Evolutionary conservation across 345 rosid species (phyloP).

Genomic region (Brassica nigra): DNA sequence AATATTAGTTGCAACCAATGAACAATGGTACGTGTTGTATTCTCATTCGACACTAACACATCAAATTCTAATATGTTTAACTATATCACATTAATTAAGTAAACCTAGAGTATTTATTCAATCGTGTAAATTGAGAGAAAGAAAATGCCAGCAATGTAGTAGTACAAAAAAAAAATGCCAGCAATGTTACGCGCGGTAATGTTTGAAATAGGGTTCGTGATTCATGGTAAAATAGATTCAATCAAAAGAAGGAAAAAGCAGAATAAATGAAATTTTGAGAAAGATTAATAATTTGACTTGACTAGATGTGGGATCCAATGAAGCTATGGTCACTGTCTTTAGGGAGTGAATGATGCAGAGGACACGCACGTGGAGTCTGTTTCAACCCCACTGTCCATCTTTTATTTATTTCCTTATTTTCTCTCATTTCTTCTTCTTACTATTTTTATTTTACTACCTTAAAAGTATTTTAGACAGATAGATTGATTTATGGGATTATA

Average conservation of each 20-base stretch:
- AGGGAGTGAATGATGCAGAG: conserved; percentile 43
- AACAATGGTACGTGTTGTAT: background rate
- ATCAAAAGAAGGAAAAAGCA: conserved; percentile 8
- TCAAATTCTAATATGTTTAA: background rate
- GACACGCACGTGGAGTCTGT: conserved; percentile 44
- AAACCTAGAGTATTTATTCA: background rate
- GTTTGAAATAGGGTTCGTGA: conserved; percentile 32
- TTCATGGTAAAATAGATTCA: conserved; percentile 35
- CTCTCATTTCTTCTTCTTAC: background rate
- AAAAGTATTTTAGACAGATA: conserved; percentile 28
- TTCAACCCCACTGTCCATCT: conserved; percentile 35
- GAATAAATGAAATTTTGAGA: conserved; percentile 15
- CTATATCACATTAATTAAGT: too few species aligned
- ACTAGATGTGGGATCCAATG: conserved; percentile 32
- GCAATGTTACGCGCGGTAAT: conserved; percentile 16
- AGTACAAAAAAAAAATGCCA: too few species aligned
- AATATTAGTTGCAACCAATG: background rate
- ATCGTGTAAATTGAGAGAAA: background rate
- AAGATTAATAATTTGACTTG: conserved; percentile 37
- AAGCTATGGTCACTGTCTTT: conserved; percentile 35
- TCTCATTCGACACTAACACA: background rate
- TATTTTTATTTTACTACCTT: conserved; percentile 8
- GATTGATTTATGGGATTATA: background rate
- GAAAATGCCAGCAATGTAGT: background rate
- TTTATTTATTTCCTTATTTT: background rate